Base-by-base conservation (phyloP, 805 yeast genomes). In the Saturnispora galanensis region DNA sequence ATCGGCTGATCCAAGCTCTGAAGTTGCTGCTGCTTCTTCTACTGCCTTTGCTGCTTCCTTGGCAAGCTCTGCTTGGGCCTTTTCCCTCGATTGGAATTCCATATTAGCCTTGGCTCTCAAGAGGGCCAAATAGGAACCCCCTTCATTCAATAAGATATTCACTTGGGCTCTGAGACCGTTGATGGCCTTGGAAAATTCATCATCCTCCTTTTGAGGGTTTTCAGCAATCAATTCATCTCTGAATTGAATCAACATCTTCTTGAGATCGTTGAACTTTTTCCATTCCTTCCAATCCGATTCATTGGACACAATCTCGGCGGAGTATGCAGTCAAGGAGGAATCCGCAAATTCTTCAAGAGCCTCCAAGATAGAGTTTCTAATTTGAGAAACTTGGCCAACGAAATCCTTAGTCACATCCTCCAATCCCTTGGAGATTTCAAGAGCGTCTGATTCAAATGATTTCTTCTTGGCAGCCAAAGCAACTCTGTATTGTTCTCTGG, bases 271-370 rank as follows among this genome's bases (percentile, higher is more conserved):
- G 56, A 75, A 81, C 45, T 69, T 66, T 53, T 74, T 79, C 89
- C 84, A 80, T 49, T 73, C 76, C 29, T 60, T 59, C 71, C 77
- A 77, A 28, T 66, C 62, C 31, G 63, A 67, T 29, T 65, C 70
- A 13, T 57, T 59, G 16, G 66, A 64, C 42, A 79, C 71, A 56
- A 83, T 69, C 47, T 76, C 72, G 42, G 74, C 73, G 7, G 83
- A 73, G 63, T 80, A 82, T 52, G 81, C 86, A 51, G 65, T 70
- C 44, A 82, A 69, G 28, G 84, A 70, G 6, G 77, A 73, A 44
- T 82, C 88, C 5, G 81, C 79, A 68, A 83, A 84, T 49, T 83
- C 83, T 58, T 83, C 89, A 56, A 79, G 72, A 0, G 80, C 71
- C 50, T 84, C 89, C 43, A 82, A 69, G 32, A 80, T 71, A 16